Conservation (phyloP, 345 rosid species). For the Zanthoxylum bungeanum region DNA sequence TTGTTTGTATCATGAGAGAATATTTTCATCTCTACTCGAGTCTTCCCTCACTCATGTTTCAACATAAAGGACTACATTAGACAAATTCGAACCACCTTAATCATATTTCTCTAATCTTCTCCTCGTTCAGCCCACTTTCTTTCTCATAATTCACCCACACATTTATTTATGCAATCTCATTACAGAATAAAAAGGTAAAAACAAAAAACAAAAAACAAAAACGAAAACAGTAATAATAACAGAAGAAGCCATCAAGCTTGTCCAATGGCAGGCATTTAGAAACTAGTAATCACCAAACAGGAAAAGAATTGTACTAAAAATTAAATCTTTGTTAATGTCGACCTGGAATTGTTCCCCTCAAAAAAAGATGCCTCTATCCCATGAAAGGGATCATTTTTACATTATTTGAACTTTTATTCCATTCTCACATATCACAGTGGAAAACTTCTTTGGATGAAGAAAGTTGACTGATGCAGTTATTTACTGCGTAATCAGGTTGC, state of each 20-base stretch:
- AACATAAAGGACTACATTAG: too few relatives aligned
- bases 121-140: too few relatives aligned
- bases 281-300: background rate
- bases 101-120: too few relatives aligned
- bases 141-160: too few relatives aligned
- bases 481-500: constrained; percentile 69
- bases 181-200: too few relatives aligned
- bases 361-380: constrained; percentile 20
- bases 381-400: constrained; percentile 25
- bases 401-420: constrained; percentile 34
- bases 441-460: constrained; percentile 8
- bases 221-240: background rate
- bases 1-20: too few relatives aligned
- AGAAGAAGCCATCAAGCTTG: background rate
- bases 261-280: background rate
- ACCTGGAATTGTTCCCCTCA: background rate
- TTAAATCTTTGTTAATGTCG: background rate
- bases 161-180: too few relatives aligned
- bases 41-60: too few relatives aligned
- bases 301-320: background rate
- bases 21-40: too few relatives aligned
- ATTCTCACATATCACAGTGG: constrained; percentile 22
- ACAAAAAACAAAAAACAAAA: too few relatives aligned
- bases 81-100: too few relatives aligned
- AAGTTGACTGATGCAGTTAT: background rate